Evolutionary conservation across 352 stramenopile species (phyloP), one percentile per base, ranked within the genome.

Genomic region (Peronospora belbahrii): DNA sequence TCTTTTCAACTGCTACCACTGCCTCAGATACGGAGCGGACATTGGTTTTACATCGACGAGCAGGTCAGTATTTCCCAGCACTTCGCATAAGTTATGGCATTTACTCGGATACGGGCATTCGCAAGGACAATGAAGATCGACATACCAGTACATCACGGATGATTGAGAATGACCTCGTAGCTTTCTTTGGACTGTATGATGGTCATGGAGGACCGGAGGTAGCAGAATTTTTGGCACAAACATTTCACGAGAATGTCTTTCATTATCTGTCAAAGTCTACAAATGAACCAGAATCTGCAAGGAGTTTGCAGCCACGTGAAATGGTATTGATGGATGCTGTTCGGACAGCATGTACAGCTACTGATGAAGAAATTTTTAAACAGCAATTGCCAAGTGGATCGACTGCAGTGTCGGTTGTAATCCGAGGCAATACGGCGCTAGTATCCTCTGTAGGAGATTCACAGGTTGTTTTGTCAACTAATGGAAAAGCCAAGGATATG

Each of bases 181-280:
- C 74, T 20, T 94, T 82, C 50, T 90, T 94, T 45, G 83, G 74
- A n/a, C 52, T 94, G 0, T 94, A 87, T 52, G 83, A 94, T 52
- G 83, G 83, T 28, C 83, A 94, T 49, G 76, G 74, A 35, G 83
- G 83, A 15, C 28, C 70, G 3, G 65, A 81, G 36, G 76, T 94
- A 4, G 72, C 74, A 32, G 71, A 86, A 22, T 83, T 84, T 27
- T 34, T 94, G 31, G 54, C 70, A 6, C 33, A 75, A 14, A 66
- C 85, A 31, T 56, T 94, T 3, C 72, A 88, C 25, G 37, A 59
- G 20, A 61, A 63, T n/a, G 67, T 90, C 6, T 84, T 84, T 35
- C 59, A 67, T 18, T 56, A 74, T 4, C 52, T 89, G 7, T 44
- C 58, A 18, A 53, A 57, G 11, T 35, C 48, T 2, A 48, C 27